These are phyloP conservation scores for Pelagophyceae sp. DNA, from an alignment of 352 stramenopile species.

Conservation along the genomic window DNA sequence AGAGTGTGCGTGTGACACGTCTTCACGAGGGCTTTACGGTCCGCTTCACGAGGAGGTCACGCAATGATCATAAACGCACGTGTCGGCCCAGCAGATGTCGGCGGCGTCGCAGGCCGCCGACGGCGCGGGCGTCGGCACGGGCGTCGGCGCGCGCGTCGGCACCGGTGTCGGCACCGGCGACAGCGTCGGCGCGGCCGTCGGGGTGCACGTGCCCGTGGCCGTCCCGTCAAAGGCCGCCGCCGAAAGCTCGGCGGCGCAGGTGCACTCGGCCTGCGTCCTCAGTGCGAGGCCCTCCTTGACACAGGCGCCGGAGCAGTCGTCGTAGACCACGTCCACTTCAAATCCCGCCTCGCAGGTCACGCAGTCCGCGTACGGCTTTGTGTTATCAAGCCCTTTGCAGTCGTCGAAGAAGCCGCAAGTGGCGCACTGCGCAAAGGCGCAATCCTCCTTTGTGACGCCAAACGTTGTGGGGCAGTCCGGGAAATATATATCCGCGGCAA, in stretches of 20 bases:
- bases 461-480: not conserved
- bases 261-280: not conserved
- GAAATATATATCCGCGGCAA: not conserved
- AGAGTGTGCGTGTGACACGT: no score
- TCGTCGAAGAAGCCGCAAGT: not conserved
- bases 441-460: not conserved
- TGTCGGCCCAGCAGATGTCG: not conserved
- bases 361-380: not conserved
- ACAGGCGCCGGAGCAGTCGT: constrained; percentile 5
- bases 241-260: not conserved
- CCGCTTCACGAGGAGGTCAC: no score
- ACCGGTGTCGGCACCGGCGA: not conserved
- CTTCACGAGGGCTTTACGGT: no score
- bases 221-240: not conserved
- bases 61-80: no score
- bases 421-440: not conserved
- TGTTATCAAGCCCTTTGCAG: not conserved
- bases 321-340: constrained; percentile 1
- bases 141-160: not conserved
- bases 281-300: not conserved
- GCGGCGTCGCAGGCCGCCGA: not conserved
- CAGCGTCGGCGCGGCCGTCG: no score
- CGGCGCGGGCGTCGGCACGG: constrained; percentile 1
- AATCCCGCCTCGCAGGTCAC: not conserved
- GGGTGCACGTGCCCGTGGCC: not conserved